These are phyloP conservation scores for Neolecta irregularis DNA, from an alignment of 1,139 yeast genomes.

Conservation along the genomic window DNA sequence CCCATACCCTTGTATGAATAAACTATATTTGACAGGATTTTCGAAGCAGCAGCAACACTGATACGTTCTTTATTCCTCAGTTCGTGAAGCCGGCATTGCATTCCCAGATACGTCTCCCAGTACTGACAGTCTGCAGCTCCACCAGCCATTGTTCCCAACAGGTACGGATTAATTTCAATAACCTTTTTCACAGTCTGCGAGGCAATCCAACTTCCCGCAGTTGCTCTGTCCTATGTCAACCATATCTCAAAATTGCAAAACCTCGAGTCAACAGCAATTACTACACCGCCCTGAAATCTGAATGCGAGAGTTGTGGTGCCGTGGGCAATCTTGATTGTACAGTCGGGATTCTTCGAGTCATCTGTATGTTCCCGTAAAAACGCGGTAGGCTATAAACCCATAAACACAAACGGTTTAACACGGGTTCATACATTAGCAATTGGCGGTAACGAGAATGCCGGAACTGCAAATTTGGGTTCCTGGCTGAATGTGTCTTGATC, in stretches of 20 bases:
- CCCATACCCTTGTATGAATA: conserved; percentile 96
- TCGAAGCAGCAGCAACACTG: conserved; percentile 92
- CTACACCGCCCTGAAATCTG: conserved; percentile 87
- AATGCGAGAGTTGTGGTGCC: conserved; percentile 97
- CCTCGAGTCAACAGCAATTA: conserved; percentile 21
- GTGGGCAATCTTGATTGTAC: conserved; percentile 90
- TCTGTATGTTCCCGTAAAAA: conserved; percentile 94
- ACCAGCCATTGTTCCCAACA: conserved; percentile 98
- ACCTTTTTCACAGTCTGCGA: conserved; percentile 96
- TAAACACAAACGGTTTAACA: conserved; percentile 1
- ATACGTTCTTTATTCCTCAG: conserved; percentile 87
- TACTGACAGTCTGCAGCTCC: conserved; percentile 99
- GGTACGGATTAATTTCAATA: conserved; percentile 75
- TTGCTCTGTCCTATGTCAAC: conserved; percentile 54
- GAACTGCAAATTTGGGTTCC: neutral
- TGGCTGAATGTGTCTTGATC: conserved; percentile 2
- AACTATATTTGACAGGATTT: conserved; percentile 75
- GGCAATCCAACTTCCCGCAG: conserved; percentile 98
- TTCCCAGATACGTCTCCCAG: conserved; percentile 98
- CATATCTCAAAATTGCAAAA: neutral
- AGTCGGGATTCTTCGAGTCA: conserved; percentile 94
- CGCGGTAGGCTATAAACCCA: conserved; percentile 69
- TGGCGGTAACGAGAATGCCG: neutral
- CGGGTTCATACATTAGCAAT: neutral
- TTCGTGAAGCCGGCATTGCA: conserved; percentile 91